These are phyloP conservation scores for Solanum hybrid DNA, from an alignment of 305 asterid species.

Conservation along the genomic window DNA sequence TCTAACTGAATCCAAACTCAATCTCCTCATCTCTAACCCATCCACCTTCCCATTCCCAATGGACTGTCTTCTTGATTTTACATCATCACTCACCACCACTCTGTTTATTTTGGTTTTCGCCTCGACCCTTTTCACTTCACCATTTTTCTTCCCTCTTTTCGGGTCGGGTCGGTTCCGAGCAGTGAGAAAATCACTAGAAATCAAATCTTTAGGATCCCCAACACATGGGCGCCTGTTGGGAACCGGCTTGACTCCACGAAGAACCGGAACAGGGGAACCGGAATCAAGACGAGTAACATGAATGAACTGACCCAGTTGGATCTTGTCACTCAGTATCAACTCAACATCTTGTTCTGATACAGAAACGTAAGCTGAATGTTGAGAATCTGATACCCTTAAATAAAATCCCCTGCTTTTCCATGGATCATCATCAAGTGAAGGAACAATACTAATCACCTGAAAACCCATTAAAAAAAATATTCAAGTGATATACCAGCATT, in stretches of 20 bases:
- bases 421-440: conserved; percentile 78
- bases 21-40: conserved; percentile 40
- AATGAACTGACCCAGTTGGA: conserved; percentile 81
- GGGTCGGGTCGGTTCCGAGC: conserved; percentile 27
- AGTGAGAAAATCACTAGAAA: conserved; percentile 67
- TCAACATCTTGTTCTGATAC: conserved; percentile 69
- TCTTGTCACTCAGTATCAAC: conserved; percentile 59
- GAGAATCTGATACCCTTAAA: conserved; percentile 83
- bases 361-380: conserved; percentile 83
- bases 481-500: not conserved
- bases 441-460: conserved; percentile 78
- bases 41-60: conserved; percentile 42
- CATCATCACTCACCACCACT: conserved; percentile 18
- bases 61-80: conserved; percentile 59
- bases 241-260: conserved; percentile 64
- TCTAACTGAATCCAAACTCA: conserved; percentile 73
- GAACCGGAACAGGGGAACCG: conserved; percentile 83
- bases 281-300: conserved; percentile 57
- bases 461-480: not conserved
- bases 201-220: conserved; percentile 84
- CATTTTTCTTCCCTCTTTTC: conserved; percentile 34
- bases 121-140: conserved; percentile 30
- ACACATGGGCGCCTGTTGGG: conserved; percentile 61
- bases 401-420: conserved; percentile 87
- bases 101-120: conserved; percentile 8